A percentile compares a stretch with the other conserved stretches of the same genome.
Evolutionary conservation across 2,329 filamentous ascomycete species (phyloP).

Genomic region (Didymella segeticola): DNA sequence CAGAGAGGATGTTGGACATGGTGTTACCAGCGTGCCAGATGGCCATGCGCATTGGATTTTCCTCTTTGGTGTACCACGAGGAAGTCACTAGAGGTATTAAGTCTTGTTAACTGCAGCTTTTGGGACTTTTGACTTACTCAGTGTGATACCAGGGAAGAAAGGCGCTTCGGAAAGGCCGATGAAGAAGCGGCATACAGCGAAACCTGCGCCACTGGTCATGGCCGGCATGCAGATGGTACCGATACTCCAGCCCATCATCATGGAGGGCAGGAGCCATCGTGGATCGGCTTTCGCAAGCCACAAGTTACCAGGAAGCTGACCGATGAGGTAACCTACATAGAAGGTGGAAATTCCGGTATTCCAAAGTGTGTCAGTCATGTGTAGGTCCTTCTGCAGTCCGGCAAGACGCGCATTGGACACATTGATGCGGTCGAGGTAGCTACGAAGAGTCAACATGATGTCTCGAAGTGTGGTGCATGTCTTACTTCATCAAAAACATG

Average conservation of each 20-base stretch:
- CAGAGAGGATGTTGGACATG: slow-evolving; percentile 55
- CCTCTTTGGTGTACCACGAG: slow-evolving; percentile 57
- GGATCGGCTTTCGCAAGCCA: slow-evolving; percentile 52
- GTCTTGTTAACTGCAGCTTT: background rate
- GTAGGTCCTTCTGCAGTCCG: slow-evolving; percentile 49
- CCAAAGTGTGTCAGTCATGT: slow-evolving; percentile 44
- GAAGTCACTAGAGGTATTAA: slow-evolving; percentile 33
- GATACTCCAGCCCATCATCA: slow-evolving; percentile 54
- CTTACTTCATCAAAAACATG: slow-evolving; percentile 43
- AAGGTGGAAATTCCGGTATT: slow-evolving; percentile 52
- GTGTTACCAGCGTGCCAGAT: slow-evolving; percentile 57
- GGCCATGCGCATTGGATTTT: slow-evolving; percentile 54
- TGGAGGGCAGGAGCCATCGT: slow-evolving; percentile 45
- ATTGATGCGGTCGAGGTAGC: slow-evolving; percentile 53
- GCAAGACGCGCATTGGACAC: slow-evolving; percentile 51
- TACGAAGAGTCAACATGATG: slow-evolving; percentile 13
- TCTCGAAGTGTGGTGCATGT: background rate
- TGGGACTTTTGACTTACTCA: slow-evolving; percentile 37
- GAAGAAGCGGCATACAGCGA: slow-evolving; percentile 49
- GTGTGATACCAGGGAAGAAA: slow-evolving; percentile 48
- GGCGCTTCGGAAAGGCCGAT: slow-evolving; percentile 50
- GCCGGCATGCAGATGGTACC: slow-evolving; percentile 55
- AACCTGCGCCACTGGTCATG: slow-evolving; percentile 43
- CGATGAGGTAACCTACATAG: slow-evolving; percentile 56
- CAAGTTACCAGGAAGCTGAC: slow-evolving; percentile 57